Evolutionary conservation across 805 yeast genomes (phyloP).

Genomic region (Metschnikowia koreensis): DNA sequence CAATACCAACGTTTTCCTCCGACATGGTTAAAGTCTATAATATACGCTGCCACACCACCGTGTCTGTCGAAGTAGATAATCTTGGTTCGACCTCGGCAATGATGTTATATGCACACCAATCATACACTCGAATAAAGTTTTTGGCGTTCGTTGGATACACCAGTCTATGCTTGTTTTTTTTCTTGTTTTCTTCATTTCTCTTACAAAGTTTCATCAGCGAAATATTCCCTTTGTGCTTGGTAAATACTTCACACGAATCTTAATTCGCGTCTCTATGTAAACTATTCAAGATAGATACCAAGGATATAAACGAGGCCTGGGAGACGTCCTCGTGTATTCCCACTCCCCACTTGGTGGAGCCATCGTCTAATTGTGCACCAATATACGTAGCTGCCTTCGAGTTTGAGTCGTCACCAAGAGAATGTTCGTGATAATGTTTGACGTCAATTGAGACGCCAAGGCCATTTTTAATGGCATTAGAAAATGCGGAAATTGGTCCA

Average conservation of each 20-base stretch:
- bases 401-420: slow-evolving; percentile 69
- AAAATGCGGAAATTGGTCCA: slow-evolving; percentile 79
- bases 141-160: no score
- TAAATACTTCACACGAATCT: not conserved
- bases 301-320: slow-evolving; percentile 73
- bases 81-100: not conserved
- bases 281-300: slow-evolving; percentile 61
- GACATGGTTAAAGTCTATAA: slow-evolving; percentile 22
- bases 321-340: slow-evolving; percentile 90
- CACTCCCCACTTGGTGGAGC: slow-evolving; percentile 71
- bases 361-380: slow-evolving; percentile 23
- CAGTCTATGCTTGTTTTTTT: no score
- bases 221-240: no score
- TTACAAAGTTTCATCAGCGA: no score
- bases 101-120: not conserved
- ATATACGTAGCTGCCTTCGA: slow-evolving; percentile 78
- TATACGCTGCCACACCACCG: not conserved
- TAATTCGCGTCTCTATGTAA: slow-evolving; percentile 21
- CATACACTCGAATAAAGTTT: no score
- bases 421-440: slow-evolving; percentile 72
- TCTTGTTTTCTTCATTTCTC: no score
- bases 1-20: slow-evolving; percentile 39
- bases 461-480: slow-evolving; percentile 37
- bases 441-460: slow-evolving; percentile 57
- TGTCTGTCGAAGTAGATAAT: not conserved